phyloP scores from a whole-genome alignment of 495 filamentous ascomycete species.

The Rostrohypoxylon terebratum region DNA sequence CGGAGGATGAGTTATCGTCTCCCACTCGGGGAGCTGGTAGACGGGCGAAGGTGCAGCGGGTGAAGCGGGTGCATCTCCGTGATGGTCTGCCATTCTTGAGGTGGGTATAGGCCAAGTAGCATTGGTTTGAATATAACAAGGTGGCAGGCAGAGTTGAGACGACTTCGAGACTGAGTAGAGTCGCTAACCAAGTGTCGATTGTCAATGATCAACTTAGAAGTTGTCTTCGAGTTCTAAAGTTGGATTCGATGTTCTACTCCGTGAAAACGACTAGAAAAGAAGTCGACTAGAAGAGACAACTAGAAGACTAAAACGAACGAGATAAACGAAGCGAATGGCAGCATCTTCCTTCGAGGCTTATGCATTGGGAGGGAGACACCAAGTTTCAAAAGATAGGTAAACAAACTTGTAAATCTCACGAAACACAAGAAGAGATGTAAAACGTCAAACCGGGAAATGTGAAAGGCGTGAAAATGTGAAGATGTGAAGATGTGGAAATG shows the following conservation, averaged over 20 bases:
- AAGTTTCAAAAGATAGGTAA: slow-evolving; percentile 2
- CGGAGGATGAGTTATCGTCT: slow-evolving; percentile 52
- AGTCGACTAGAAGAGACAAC: neutral
- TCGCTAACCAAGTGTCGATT: neutral
- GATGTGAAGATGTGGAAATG: neutral
- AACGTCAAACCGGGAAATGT: neutral
- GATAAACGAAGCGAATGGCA: slow-evolving; percentile 29
- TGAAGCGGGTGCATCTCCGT: slow-evolving; percentile 12
- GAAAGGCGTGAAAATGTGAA: neutral
- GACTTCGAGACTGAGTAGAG: neutral
- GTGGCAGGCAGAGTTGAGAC: neutral
- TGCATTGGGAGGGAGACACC: slow-evolving; percentile 19
- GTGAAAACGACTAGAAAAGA: neutral
- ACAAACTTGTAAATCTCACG: slow-evolving; percentile 7
- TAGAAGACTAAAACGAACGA: slow-evolving; percentile 14
- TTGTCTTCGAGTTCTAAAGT: neutral
- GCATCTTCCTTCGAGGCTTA: slow-evolving; percentile 27
- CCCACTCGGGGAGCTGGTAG: slow-evolving; percentile 55
- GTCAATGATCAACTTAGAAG: neutral
- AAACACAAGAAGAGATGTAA: neutral
- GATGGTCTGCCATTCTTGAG: slow-evolving; percentile 32
- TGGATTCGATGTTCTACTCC: neutral
- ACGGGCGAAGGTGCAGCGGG: slow-evolving; percentile 20
- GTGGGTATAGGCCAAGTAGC: neutral
- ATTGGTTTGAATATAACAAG: neutral